phyloP scores from a whole-genome alignment of 2,329 filamentous ascomycete species.

The Diaporthe citriasiana region DNA sequence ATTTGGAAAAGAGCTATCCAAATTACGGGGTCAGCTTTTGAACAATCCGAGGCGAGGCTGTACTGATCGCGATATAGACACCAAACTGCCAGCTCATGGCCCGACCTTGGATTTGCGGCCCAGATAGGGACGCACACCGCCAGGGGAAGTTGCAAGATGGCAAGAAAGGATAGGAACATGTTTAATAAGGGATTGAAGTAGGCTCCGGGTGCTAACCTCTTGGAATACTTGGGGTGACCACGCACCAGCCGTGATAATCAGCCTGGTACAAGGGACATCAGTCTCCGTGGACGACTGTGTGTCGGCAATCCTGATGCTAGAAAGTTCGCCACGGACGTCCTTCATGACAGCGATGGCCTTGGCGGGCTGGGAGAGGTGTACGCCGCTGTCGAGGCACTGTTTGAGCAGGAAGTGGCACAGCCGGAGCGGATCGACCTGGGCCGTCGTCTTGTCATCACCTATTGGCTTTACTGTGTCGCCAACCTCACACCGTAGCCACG shows the following conservation, averaged over 20 bases:
- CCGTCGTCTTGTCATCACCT: constrained; percentile 71
- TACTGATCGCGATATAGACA: background rate
- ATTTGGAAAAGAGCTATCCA: constrained; percentile 69
- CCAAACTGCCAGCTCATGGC: background rate
- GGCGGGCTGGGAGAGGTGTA: constrained; percentile 76
- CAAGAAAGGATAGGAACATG: background rate
- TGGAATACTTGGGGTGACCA: constrained; percentile 79
- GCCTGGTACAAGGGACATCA: constrained; percentile 72
- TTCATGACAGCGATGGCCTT: constrained; percentile 65
- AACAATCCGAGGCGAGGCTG: background rate
- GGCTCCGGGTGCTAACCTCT: constrained; percentile 44
- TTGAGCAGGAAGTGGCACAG: constrained; percentile 77
- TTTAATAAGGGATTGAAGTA: background rate
- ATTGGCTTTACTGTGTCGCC: constrained; percentile 73
- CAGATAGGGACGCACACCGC: background rate
- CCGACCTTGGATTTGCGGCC: background rate
- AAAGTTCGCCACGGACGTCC: constrained; percentile 65
- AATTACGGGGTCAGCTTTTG: background rate
- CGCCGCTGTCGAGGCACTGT: constrained; percentile 70
- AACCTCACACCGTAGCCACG: constrained; percentile 70
- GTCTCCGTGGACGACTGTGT: constrained; percentile 59
- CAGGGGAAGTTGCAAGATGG: background rate
- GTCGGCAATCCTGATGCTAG: constrained; percentile 65
- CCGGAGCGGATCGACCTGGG: constrained; percentile 76
- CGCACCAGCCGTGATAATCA: constrained; percentile 78